Evolutionary conservation across 2,329 filamentous ascomycete genomes (phyloP).

Genomic region (Coccinonectria pachysandricola): DNA sequence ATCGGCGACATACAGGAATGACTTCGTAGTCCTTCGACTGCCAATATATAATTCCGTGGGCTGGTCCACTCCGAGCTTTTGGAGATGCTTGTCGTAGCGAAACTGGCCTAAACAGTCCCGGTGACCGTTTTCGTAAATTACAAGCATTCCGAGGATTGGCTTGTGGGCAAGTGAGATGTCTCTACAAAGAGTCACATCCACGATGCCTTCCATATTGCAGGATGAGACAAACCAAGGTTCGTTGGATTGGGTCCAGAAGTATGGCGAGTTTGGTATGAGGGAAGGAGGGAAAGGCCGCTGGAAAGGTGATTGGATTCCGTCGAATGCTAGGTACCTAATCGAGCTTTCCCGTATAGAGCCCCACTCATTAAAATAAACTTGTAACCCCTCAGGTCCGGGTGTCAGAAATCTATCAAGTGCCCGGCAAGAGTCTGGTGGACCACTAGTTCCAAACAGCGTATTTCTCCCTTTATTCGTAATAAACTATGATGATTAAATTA

Average conservation of each 20-base stretch:
- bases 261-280: conserved; percentile 4
- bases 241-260: conserved; percentile 3
- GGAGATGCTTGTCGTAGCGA: conserved; percentile 4
- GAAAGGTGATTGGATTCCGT: background rate
- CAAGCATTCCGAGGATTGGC: conserved; percentile 3
- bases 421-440: conserved; percentile 5
- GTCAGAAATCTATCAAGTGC: conserved; percentile 2
- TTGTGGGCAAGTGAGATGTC: conserved; percentile 2
- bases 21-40: conserved; percentile 4
- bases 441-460: conserved; percentile 5
- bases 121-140: conserved; percentile 5
- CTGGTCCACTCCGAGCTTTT: conserved; percentile 3
- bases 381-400: conserved; percentile 3
- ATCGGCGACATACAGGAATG: conserved; percentile 5
- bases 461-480: conserved; percentile 7
- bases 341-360: background rate
- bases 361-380: conserved; percentile 3
- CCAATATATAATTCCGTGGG: conserved; percentile 4
- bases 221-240: conserved; percentile 6
- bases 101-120: conserved; percentile 6
- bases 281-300: conserved; percentile 3
- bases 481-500: conserved; percentile 2
- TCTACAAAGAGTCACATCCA: conserved; percentile 6
- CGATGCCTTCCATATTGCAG: conserved; percentile 4
- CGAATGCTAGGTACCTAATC: conserved; percentile 3